phyloP scores from a whole-genome alignment of 257 asterid species.

The Lycium ferocissimum region DNA sequence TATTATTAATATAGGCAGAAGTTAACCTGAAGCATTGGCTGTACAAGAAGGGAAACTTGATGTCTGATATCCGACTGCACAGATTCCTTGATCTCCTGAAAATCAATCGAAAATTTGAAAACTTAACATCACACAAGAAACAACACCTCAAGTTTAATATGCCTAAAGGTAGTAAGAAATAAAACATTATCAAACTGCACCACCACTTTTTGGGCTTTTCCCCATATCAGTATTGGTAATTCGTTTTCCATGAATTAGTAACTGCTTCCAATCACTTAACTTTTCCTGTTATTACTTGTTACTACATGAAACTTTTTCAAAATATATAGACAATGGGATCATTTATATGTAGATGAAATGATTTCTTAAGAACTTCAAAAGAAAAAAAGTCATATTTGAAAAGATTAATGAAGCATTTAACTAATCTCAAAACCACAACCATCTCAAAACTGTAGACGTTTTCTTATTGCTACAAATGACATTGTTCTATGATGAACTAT shows the following conservation, averaged over 20 bases:
- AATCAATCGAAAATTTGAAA: constrained; percentile 29
- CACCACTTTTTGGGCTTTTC: neutral
- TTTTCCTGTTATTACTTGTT: neutral
- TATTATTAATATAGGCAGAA: neutral
- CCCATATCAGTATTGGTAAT: neutral
- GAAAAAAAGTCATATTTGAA: neutral
- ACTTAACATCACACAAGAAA: neutral
- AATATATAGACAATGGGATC: neutral
- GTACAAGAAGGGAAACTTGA: constrained; percentile 96
- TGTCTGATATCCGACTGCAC: constrained; percentile 92
- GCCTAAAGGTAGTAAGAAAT: neutral
- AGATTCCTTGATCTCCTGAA: constrained; percentile 92
- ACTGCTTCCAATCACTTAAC: neutral
- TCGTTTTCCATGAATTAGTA: neutral
- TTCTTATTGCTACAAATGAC: neutral
- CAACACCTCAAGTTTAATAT: neutral
- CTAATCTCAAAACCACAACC: constrained; percentile 1
- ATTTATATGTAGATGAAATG: neutral
- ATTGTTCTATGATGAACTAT: neutral
- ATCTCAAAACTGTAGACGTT: neutral
- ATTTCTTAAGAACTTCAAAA: neutral
- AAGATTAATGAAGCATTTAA: neutral
- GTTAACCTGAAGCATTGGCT: constrained; percentile 97
- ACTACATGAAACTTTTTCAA: constrained; percentile 11
- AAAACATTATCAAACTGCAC: constrained; percentile 9